Base-by-base conservation (phyloP, 2,329 filamentous ascomycete genomes). In the Monosporascus sp. region DNA sequence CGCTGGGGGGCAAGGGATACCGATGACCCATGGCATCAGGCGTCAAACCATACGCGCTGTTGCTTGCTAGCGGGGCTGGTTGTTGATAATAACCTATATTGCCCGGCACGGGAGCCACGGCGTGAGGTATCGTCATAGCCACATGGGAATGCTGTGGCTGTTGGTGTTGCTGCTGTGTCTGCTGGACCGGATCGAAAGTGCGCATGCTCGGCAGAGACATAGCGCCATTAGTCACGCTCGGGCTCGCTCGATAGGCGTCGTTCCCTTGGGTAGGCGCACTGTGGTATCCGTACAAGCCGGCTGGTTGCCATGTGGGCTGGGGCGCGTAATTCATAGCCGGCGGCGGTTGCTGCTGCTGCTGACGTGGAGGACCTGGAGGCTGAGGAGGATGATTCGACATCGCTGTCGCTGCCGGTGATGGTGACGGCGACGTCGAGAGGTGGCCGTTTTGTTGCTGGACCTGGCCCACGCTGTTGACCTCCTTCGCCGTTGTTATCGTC, bases 1-100 rank as follows among this genome's bases (percentile, higher is more conserved):
- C 79, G 49, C 74, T 73, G 7, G 72, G 69, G 34, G 76, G 72
- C 38, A 81, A 61, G 36, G 74, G 68, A 59, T 78, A 79, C 52
- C 78, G 70, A 56, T 70, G 68, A 59, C 73, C 62, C 55, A 72
- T 65, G 27, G 60, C 57, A n/a, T 78, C 74, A 11, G 72, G 66
- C 25, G 72, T 68, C 51, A 81, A 63, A n/a, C 70, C 71, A 54
- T 80, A 74, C 8, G 70, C 61, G 52, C 70, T 70, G 49, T 54
- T 59, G 36, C 58, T 52, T 14, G 57, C 42, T 68, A 71, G 59
- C 57, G 65, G 56, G 57, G 74, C 60, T 62, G 73, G 56, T 49
- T 71, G 67, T 50, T 65, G 59, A 56, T 79, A 80, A 62, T 75
- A 81, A 20, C 69, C 62, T 65, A 78, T 65, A 34, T 69, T 63